These are phyloP conservation scores for Epichloe uncinata DNA, from an alignment of 2,329 filamentous ascomycete genomes.

Conservation along the genomic window DNA sequence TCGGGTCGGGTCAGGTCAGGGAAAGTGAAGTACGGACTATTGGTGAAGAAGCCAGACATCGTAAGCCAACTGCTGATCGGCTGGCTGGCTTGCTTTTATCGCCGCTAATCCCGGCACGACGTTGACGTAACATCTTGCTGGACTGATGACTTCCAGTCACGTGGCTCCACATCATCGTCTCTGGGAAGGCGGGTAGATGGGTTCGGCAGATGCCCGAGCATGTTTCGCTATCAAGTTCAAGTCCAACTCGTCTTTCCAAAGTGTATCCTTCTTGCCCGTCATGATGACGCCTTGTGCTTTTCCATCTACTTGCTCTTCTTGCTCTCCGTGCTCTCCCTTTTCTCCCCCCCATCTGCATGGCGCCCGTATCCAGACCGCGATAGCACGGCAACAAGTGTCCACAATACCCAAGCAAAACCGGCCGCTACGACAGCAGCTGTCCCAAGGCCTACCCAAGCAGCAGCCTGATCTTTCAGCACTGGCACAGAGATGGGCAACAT, in stretches of 20 bases:
- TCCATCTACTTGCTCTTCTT: slow-evolving; percentile 2
- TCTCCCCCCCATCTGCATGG: not conserved
- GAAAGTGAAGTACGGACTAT: too few species aligned
- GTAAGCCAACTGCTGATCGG: too few species aligned
- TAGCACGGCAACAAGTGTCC: slow-evolving; percentile 32
- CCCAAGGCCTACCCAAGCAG: slow-evolving; percentile 34
- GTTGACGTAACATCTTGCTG: too few species aligned
- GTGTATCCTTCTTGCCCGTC: not conserved
- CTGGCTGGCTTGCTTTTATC: not conserved
- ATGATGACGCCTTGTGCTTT: not conserved
- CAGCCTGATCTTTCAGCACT: slow-evolving; percentile 43
- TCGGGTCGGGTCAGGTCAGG: too few species aligned
- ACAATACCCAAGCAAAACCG: slow-evolving; percentile 58
- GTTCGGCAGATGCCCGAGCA: too few species aligned
- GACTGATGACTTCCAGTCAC: slow-evolving; percentile 1
- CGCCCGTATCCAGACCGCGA: slow-evolving; percentile 2
- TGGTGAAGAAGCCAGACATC: too few species aligned
- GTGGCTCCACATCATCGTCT: slow-evolving; percentile 1
- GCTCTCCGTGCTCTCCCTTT: not conserved
- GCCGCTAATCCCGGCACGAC: not conserved
- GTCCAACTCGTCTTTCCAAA: slow-evolving; percentile 6
- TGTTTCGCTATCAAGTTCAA: too few species aligned
- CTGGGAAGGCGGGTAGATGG: too few species aligned
- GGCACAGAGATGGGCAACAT: slow-evolving; percentile 48
- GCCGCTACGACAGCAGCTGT: slow-evolving; percentile 46